A percentile compares a stretch with the other conserved stretches of the same genome.
phyloP scores from a whole-genome alignment of 169 alveolate genomes.

The Plasmodium sp. region DNA sequence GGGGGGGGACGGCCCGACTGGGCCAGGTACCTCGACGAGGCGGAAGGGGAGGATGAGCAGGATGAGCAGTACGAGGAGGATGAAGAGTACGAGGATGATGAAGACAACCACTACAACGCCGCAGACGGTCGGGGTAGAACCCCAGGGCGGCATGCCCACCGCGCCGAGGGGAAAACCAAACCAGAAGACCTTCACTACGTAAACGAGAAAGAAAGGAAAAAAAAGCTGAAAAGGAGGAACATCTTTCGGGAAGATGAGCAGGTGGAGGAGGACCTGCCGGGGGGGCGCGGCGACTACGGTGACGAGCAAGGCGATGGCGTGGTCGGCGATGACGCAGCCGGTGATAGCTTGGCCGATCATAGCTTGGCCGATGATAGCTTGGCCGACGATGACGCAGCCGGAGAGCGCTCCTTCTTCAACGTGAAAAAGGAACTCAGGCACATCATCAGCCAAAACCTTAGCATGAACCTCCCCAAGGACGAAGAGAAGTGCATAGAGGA shows the following conservation, averaged over 20 bases:
- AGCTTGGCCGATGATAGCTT: background rate
- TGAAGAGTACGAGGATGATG: background rate
- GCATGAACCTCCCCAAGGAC: constrained; percentile 21
- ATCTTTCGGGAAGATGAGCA: constrained; percentile 2
- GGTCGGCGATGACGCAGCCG: background rate
- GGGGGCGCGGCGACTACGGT: background rate
- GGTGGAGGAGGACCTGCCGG: background rate
- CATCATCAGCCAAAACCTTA: constrained; percentile 41
- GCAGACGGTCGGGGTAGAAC: background rate
- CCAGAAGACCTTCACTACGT: background rate
- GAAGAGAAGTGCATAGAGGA: constrained; percentile 49
- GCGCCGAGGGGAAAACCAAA: background rate
- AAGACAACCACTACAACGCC: background rate
- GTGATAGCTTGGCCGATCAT: background rate
- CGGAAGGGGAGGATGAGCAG: background rate
- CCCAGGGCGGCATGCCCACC: background rate
- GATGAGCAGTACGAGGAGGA: background rate
- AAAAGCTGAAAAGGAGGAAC: background rate
- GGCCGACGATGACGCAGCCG: too few species aligned
- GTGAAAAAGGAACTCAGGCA: constrained; percentile 17
- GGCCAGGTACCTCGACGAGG: background rate
- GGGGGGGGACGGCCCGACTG: background rate
- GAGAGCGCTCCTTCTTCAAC: constrained; percentile 1
- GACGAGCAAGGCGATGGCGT: background rate
- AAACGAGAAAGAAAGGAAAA: constrained; percentile 5